phyloP scores from a whole-genome alignment of 2,329 filamentous ascomycete species.

The Boeremia lycopersici region DNA sequence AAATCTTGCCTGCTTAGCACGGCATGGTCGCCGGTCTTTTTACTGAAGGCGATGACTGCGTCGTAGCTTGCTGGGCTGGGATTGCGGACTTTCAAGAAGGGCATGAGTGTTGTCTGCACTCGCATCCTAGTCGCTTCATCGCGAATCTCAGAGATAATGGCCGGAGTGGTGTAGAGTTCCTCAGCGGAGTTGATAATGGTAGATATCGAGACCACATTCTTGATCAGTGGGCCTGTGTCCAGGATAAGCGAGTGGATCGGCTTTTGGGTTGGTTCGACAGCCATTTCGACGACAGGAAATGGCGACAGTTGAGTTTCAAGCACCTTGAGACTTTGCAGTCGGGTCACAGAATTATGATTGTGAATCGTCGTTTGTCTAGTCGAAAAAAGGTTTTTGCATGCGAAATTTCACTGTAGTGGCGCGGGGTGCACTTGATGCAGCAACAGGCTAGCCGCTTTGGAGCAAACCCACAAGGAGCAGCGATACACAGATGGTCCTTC shows the following conservation, averaged over 20 bases:
- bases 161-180: constrained; percentile 70
- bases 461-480: constrained; percentile 1
- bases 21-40: constrained; percentile 84
- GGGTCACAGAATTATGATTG: neutral
- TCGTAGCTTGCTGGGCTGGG: constrained; percentile 79
- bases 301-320: constrained; percentile 8
- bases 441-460: constrained; percentile 3
- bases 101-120: constrained; percentile 81
- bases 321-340: constrained; percentile 8
- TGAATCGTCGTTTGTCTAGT: constrained; percentile 1
- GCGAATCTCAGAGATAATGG: constrained; percentile 84
- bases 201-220: constrained; percentile 85
- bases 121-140: constrained; percentile 80
- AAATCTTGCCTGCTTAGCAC: constrained; percentile 90
- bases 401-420: constrained; percentile 28
- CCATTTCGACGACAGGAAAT: constrained; percentile 27
- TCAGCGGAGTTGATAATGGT: constrained; percentile 80
- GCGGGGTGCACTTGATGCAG: constrained; percentile 16
- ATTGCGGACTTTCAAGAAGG: constrained; percentile 79
- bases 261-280: constrained; percentile 55
- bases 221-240: constrained; percentile 91
- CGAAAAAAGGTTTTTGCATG: neutral
- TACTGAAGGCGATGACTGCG: constrained; percentile 82
- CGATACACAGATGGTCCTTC: constrained; percentile 2
- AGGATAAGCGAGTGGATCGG: constrained; percentile 82